Conservation (phyloP, 768 basidiomycete genomes). For the Cytidiella melzeri region DNA sequence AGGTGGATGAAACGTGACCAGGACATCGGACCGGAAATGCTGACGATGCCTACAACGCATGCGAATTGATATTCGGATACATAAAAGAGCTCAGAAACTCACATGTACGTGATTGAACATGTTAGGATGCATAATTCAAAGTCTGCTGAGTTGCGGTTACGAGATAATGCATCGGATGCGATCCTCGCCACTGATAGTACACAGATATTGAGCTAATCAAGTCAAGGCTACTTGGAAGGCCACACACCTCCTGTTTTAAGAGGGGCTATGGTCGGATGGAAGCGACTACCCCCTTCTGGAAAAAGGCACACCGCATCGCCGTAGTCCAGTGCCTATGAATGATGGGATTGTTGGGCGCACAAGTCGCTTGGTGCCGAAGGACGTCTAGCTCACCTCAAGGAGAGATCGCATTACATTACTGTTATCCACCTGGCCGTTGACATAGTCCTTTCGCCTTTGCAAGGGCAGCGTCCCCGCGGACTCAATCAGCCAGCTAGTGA, state of each 20-base stretch:
- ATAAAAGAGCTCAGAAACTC: slow-evolving; percentile 13
- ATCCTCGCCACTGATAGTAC: slow-evolving; percentile 68
- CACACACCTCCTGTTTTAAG: slow-evolving; percentile 76
- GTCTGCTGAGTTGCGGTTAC: slow-evolving; percentile 57
- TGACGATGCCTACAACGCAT: slow-evolving; percentile 66
- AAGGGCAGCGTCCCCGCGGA: slow-evolving; percentile 84
- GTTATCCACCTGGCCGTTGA: slow-evolving; percentile 55
- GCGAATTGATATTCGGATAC: slow-evolving; percentile 4
- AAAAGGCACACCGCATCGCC: slow-evolving; percentile 82
- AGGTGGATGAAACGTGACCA: slow-evolving; percentile 76
- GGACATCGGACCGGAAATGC: slow-evolving; percentile 82
- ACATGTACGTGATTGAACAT: slow-evolving; percentile 83
- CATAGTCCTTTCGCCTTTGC: slow-evolving; percentile 65
- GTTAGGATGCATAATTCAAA: slow-evolving; percentile 72
- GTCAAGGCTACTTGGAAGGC: too few relatives aligned
- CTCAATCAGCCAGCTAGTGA: slow-evolving; percentile 89
- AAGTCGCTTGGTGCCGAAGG: too few relatives aligned
- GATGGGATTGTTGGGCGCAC: slow-evolving; percentile 10
- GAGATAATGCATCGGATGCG: slow-evolving; percentile 69
- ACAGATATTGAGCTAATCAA: slow-evolving; percentile 1
- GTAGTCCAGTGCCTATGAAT: slow-evolving; percentile 56
- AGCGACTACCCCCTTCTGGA: slow-evolving; percentile 83
- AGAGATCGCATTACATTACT: slow-evolving; percentile 60
- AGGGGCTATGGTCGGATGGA: slow-evolving; percentile 82
- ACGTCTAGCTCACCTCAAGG: slow-evolving; percentile 61